Percentiles rank a stretch among this genome's conserved stretches.
Conservation (phyloP, 331 rosid genomes). For the Acacia pycnantha region DNA sequence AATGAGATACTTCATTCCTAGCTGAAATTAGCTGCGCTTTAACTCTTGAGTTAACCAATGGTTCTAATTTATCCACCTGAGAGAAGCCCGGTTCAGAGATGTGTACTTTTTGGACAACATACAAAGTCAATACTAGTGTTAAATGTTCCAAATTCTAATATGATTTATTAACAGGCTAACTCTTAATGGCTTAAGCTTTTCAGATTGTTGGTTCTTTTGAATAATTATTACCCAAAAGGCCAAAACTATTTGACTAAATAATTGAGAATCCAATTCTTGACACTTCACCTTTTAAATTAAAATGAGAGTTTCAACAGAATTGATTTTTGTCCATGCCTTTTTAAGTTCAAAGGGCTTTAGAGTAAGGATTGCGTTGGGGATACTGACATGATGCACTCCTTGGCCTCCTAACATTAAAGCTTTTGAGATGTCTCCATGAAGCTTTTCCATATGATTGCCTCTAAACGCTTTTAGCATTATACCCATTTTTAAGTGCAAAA, state of each 20-base stretch:
- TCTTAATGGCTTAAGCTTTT: neutral
- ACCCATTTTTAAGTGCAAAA: neutral
- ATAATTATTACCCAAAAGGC: neutral
- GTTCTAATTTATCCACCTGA: neutral
- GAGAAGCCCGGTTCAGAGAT: neutral
- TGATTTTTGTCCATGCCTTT: neutral
- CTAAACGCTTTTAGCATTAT: conserved; percentile 4
- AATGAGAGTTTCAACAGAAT: neutral
- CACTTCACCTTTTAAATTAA: neutral
- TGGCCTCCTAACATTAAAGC: neutral
- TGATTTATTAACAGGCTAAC: neutral
- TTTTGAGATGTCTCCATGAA: neutral
- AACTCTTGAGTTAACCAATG: neutral
- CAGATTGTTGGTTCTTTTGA: neutral
- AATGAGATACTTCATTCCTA: neutral
- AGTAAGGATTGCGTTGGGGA: neutral
- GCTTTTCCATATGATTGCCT: neutral
- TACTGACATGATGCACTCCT: neutral
- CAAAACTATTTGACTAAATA: neutral
- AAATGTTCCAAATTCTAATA: neutral
- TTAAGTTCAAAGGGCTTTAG: neutral
- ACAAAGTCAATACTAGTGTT: neutral
- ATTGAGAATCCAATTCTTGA: neutral
- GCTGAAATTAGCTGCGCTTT: conserved; percentile 18
- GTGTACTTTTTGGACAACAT: neutral